Base-by-base conservation (phyloP, 345 rosid genomes). In the Camelina sativa region DNA sequence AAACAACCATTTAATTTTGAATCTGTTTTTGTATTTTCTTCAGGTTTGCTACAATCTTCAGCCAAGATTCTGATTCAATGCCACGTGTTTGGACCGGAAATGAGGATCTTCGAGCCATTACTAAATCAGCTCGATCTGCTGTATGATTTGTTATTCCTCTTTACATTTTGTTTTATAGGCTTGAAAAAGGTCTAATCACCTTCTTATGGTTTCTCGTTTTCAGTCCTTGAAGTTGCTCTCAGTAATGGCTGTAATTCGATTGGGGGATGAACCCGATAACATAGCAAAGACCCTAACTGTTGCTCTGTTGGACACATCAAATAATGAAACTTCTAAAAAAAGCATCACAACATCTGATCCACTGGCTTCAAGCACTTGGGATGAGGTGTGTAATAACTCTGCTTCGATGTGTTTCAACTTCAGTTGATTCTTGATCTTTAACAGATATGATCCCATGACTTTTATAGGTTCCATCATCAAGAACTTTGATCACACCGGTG, bases 41-140 rank as follows among this genome's bases (percentile, higher is more conserved):
- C 86, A 94, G 99, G 90, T 95, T 95, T 85, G 77, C 86, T 66
- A 79, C 80, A 73, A 69, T 89, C 76, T 92, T 95, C 44, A 86
- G 93, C 82, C 91, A 88, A 65, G 99, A 92, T 82, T 80, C 93
- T 58, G 99, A 95, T 72, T 95, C 99, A 58, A 90, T 95, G 92
- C 96, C 99, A 6, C 92, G 99, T 23, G 84, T 95, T 81, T 95
- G 99, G 99, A 91, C 92, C 0, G 97, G 99, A 72, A 92, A 89
- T 5, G 97, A 95, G 78, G 96, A 95, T 76, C 85, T 95, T 81
- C 89, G 97, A 73, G 90, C 91, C 17, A 95, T 95, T 58, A 95
- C 97, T 34, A 92, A 87, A 85, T 67, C 84, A 70, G 96, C 97
- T 76, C 89, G 97, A 73, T 85, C 89, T 20, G 85, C 86, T 16